Evolutionary conservation across 371 early-diverging fungal genomes (phyloP), one percentile per base, ranked within the genome.

Genomic region (Mortierella polycephala): DNA sequence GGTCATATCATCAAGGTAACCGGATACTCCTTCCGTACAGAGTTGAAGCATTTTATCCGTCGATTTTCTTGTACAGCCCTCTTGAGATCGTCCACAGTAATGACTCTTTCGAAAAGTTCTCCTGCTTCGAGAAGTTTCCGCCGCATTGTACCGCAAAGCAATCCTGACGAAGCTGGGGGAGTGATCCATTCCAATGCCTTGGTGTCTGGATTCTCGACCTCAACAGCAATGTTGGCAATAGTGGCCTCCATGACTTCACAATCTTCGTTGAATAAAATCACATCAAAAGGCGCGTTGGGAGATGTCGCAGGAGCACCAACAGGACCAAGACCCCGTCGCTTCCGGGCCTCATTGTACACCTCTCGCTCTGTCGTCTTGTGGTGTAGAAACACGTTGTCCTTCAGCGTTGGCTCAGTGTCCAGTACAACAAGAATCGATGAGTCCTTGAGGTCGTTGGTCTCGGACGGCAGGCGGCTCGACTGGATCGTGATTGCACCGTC

Each of bases 311-410:
- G 67, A 4, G 64, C 60, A 0, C 57, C 56, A 46, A 71, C 40
- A 21, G 77, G 77, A 5, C 77, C 77, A 8, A 12, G 67, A 71
- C 77, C 70, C 46, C 66, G 73, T 30, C 87, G 67, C 46, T 71
- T 63, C 60, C 90, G 83, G 8, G 88, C 85, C 0, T 73, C 56
- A 51, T 87, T 82, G 68, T 89, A 89, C 16, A 85, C 67, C 42
- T 75, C 81, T 7, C 91, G 85, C 53, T 74, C 72, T 11, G 91
- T 90, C 1, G 91, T 89, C 63, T 90, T 90, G 71, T 89, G 83
- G 11, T 51, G 39, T 39, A 90, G 42, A 53, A 86, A 90, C 1
- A 83, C 75, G 59, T 87, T 82, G n/a, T 82, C 62, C 11, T 64
- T 66, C n/a, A 55, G 39, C 5, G 74, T 77, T 4, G 88, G 72